Percentiles rank a stretch among this genome's conserved stretches.
These are phyloP conservation scores for Plasmodium falciparum DNA, from an alignment of 169 alveolate species.

Conservation along the genomic window DNA sequence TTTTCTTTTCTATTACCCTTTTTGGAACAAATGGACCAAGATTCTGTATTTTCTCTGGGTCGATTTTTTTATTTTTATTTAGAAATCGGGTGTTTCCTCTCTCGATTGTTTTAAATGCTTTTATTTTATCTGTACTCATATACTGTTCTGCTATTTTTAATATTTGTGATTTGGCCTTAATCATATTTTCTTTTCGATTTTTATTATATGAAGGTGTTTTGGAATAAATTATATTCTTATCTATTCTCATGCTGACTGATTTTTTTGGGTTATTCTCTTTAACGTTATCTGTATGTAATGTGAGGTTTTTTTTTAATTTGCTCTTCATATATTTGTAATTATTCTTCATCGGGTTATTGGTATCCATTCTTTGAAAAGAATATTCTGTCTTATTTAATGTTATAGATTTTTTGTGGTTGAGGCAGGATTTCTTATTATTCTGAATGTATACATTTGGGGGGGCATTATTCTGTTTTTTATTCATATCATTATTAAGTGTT, in stretches of 20 bases:
- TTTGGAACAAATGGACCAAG: constrained; percentile 29
- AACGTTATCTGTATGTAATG: constrained; percentile 19
- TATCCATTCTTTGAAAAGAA: constrained; percentile 21
- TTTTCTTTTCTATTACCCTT: not conserved
- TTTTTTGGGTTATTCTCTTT: constrained; percentile 21
- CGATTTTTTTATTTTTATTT: constrained; percentile 13
- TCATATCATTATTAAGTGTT: no score
- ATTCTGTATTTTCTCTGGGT: not conserved
- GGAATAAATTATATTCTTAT: constrained; percentile 32
- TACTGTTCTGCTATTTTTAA: constrained; percentile 55
- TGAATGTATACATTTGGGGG: no score
- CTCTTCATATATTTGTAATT: constrained; percentile 8
- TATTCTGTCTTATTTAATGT: not conserved
- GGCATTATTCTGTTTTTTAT: no score
- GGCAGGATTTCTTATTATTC: no score
- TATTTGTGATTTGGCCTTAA: constrained; percentile 53
- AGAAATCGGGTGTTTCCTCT: constrained; percentile 26
- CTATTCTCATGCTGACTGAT: constrained; percentile 39
- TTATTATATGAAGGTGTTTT: constrained; percentile 41
- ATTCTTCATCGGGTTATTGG: constrained; percentile 10
- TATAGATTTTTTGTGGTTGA: no score
- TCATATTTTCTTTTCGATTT: constrained; percentile 41
- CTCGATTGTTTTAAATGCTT: constrained; percentile 30
- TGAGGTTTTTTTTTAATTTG: constrained; percentile 34
- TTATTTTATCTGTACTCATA: constrained; percentile 50